These are phyloP conservation scores for Erysimum cheiranthoides DNA, from an alignment of 345 rosid species.

Conservation along the genomic window DNA sequence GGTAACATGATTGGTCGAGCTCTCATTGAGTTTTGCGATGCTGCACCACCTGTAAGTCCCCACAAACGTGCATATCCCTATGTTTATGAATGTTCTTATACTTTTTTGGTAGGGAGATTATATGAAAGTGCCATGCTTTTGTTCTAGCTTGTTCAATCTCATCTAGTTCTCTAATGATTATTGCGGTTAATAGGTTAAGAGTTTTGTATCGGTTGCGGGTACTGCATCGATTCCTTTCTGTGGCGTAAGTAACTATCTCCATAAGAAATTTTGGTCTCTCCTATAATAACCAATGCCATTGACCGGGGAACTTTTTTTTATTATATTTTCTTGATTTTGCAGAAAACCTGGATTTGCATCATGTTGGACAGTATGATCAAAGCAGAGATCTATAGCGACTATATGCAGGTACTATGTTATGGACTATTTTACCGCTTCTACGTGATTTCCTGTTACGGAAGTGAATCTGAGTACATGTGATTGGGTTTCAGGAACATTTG, in stretches of 20 bases:
- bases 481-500: conserved; percentile 82
- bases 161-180: not conserved
- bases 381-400: conserved; percentile 68
- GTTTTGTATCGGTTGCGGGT: conserved; percentile 77
- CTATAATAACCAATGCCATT: not conserved
- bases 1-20: conserved; percentile 81
- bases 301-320: not conserved
- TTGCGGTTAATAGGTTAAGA: conserved; percentile 67
- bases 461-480: conserved; percentile 15
- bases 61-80: not conserved
- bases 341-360: conserved; percentile 64
- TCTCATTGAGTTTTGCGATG: conserved; percentile 80
- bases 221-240: conserved; percentile 86
- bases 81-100: not conserved
- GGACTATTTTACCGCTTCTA: not conserved
- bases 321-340: conserved; percentile 29
- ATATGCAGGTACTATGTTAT: conserved; percentile 61
- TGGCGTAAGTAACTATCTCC: conserved; percentile 58
- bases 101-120: not conserved
- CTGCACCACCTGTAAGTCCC: conserved; percentile 77
- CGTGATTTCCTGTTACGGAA: not conserved
- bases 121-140: conserved; percentile 19
- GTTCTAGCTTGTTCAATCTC: not conserved
- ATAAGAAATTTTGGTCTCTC: not conserved
- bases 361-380: conserved; percentile 69